Percentiles rank a stretch among this genome's conserved stretches.
Evolutionary conservation across 139 green algal species (phyloP).

Genomic region (Chlamydomonas schloesseri): DNA sequence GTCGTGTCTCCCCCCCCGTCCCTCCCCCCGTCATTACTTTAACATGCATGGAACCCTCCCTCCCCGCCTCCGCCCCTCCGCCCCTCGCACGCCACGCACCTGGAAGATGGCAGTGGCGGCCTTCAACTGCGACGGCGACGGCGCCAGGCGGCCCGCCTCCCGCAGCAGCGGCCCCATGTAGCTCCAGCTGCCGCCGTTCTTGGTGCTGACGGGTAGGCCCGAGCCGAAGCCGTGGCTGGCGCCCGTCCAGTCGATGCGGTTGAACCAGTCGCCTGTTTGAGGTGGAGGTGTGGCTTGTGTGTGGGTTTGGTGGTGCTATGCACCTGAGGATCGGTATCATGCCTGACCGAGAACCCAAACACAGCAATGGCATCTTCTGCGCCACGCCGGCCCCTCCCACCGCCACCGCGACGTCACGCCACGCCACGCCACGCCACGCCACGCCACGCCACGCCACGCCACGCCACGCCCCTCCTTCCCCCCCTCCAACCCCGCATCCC

Average conservation of each 20-base stretch:
- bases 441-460: no score
- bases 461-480: neutral
- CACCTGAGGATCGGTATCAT: no score
- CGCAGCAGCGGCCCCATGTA: constrained; percentile 73
- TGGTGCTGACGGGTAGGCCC: constrained; percentile 70
- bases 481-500: no score
- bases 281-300: neutral
- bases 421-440: no score
- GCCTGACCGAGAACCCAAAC: no score
- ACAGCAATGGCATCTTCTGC: no score
- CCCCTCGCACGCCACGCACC: neutral
- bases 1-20: no score
- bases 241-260: constrained; percentile 84
- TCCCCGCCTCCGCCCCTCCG: no score
- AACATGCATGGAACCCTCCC: no score
- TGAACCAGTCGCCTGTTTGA: constrained; percentile 82
- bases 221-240: constrained; percentile 86
- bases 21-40: no score
- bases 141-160: constrained; percentile 52
- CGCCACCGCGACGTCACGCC: no score
- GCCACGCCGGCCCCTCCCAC: no score
- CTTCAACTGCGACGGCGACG: constrained; percentile 49
- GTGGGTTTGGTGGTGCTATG: neutral
- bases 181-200: constrained; percentile 82
- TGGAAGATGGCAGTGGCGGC: constrained; percentile 35